Percentiles rank a stretch among this genome's conserved stretches.
These are phyloP conservation scores for Saccharum officinarum DNA, from an alignment of 176 grass and related monocot genomes.

Conservation along the genomic window DNA sequence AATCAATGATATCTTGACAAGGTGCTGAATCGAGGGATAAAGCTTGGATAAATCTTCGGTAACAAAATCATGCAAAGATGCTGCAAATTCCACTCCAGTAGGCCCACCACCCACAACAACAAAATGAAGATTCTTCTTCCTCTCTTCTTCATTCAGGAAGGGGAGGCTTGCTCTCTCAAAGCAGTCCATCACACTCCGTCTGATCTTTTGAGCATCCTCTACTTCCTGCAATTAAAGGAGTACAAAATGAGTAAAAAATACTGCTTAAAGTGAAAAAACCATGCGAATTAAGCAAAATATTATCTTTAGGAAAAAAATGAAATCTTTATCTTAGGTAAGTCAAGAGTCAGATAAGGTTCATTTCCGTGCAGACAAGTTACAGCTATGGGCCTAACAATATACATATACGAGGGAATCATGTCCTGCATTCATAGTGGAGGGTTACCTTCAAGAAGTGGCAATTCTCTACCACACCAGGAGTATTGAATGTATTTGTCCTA, in stretches of 20 bases:
- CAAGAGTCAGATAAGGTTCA: not conserved
- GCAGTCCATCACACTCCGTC: conserved; percentile 83
- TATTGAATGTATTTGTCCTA: conserved; percentile 84
- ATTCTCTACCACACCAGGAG: conserved; percentile 82
- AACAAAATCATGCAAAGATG: conserved; percentile 92
- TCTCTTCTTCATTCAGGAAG: conserved; percentile 72
- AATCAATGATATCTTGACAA: conserved; percentile 89
- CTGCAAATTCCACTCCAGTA: conserved; percentile 94
- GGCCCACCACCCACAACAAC: conserved; percentile 94
- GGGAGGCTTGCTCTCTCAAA: conserved; percentile 92
- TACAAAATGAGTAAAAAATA: not conserved
- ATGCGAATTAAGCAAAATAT: not conserved
- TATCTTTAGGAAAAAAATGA: not conserved
- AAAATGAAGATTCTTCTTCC: conserved; percentile 92
- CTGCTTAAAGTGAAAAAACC: not conserved
- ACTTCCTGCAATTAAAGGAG: conserved; percentile 66
- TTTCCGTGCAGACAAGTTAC: not conserved
- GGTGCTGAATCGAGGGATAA: conserved; percentile 75
- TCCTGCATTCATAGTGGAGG: not conserved
- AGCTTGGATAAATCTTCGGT: conserved; percentile 84
- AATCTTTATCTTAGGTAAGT: not conserved
- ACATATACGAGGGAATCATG: not conserved
- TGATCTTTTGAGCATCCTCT: conserved; percentile 89
- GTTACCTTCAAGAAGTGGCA: conserved; percentile 95
- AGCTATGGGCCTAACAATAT: not conserved